Base-by-base conservation (phyloP, 2,329 filamentous ascomycete genomes). In the Beauveria sp. region DNA sequence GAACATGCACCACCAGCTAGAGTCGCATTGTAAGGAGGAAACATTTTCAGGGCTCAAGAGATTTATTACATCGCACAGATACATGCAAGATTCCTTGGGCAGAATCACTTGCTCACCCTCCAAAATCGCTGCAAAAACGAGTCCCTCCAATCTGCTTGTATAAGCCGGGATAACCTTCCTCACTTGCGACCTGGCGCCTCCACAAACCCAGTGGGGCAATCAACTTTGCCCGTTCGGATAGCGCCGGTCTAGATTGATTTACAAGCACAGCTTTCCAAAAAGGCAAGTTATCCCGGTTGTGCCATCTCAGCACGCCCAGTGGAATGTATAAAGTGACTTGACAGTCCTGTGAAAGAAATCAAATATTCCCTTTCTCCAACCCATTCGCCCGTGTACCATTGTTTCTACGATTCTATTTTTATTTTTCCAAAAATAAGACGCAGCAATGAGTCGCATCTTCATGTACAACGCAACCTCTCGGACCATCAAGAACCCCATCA, bases 401-500 rank as follows among this genome's bases (percentile, higher is more conserved):
- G 2, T 38, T 38, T 38, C 34, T 38, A 38, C 34, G 14, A 38
- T 16, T 16, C n/a, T 24, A 24, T 1, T 8, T 49, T 10, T 45
- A 0, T 8, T 20, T 16, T 38, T 3, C 50, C 16, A n/a, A 9
- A 31, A 24, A 40, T 5, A 43, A 10, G 6, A 16, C 42, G 14
- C 16, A 28, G 22, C 24, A 45, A 56, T 56, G 53, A 56, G 53
- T 56, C 40, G 53, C 40, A 56, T 56, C n/a, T 56, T 56, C 26
- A 43, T 56, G 53, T 56, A 34, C 20, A 10, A 26, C 5, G 31
- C 12, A 6, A 16, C 16, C 53, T 45, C 18, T 9, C 24, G 8
- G 3, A 3, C 16, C 18, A 10, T 28, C 9, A 3, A 26, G 22
- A 7, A 28, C 24, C 8, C 18, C 24, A n/a, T 6, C n/a, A 28